Base-by-base conservation (phyloP, 768 basidiomycete genomes). In the Rhodotorula sphaerocarpa region DNA sequence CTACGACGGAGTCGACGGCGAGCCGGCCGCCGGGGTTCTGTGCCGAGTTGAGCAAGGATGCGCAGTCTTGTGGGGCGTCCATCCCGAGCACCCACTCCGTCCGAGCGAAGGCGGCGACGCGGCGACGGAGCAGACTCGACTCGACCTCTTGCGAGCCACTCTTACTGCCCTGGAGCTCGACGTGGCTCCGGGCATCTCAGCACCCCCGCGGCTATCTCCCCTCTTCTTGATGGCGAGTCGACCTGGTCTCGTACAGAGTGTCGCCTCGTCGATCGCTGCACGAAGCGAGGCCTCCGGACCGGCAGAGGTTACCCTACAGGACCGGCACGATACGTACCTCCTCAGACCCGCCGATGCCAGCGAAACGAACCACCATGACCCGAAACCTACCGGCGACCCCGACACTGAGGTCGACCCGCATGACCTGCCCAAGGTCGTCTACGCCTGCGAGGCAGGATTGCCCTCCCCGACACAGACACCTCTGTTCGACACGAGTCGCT, bases 401-500 rank as follows among this genome's bases (percentile, higher is more conserved):
- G 65, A 69, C 10, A 16, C 36, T 16, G 36, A 39, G 36, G 10
- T 16, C 16, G 59, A 61, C 33, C 59, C 66, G 52, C 74, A 61
- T 48, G 70, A 58, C 28, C 31, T 74, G 33, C 65, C 66, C 11
- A 74, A 75, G 41, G 63, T 65, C 21, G 65, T 77, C 53, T 46
- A 72, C 34, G 65, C 74, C 23, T 74, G 71, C 42, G 68, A 72
- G 3, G 34, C 55, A 0, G 28, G 45, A 7, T 60, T 70, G 0
- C 76, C 75, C 3, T 43, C 67, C 0, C 70, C 62, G 2, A 76
- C 80, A 12, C 76, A 82, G 65, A 87, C 85, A 0, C 90, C 91
- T 0, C 75, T 85, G 1, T 97, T 93, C 76, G 82, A 87, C 72
- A 73, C 87, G 18, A 63, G 69, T 18, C 61, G 74, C 10, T 96